Percentiles rank a stretch among this genome's conserved stretches.
Conservation (phyloP, 176 grass and related monocot species). For the Elymus sibiricus region DNA sequence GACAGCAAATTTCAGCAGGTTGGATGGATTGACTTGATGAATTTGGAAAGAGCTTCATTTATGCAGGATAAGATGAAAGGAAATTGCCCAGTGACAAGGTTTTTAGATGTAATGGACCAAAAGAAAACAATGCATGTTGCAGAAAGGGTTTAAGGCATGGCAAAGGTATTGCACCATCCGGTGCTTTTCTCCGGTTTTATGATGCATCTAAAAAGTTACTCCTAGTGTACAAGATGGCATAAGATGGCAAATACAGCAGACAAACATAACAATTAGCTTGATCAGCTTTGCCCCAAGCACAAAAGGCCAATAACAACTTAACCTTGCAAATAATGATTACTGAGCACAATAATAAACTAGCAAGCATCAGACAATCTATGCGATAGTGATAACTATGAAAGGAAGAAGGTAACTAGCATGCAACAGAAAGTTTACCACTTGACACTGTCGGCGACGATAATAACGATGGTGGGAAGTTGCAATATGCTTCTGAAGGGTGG, state of each 20-base stretch:
- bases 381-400: not conserved
- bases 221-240: too few relatives aligned
- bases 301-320: not conserved
- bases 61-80: not conserved
- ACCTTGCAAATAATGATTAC: not conserved
- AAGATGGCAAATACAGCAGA: not conserved
- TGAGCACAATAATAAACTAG: not conserved
- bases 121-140: too few relatives aligned
- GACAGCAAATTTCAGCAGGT: not conserved
- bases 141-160: too few relatives aligned
- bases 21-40: not conserved
- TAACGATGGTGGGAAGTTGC: not conserved
- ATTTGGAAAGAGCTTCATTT: not conserved
- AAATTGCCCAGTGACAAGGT: not conserved
- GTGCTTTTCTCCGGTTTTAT: too few relatives aligned
- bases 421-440: not conserved
- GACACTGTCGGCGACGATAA: not conserved
- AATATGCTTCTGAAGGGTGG: not conserved
- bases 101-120: too few relatives aligned
- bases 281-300: not conserved
- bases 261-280: not conserved
- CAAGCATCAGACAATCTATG: not conserved
- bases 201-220: too few relatives aligned
- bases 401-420: not conserved
- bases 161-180: not conserved